A percentile compares a stretch with the other conserved stretches of the same genome.
phyloP scores from a whole-genome alignment of 2,329 filamentous ascomycete species.

The Penicillium polonicum region DNA sequence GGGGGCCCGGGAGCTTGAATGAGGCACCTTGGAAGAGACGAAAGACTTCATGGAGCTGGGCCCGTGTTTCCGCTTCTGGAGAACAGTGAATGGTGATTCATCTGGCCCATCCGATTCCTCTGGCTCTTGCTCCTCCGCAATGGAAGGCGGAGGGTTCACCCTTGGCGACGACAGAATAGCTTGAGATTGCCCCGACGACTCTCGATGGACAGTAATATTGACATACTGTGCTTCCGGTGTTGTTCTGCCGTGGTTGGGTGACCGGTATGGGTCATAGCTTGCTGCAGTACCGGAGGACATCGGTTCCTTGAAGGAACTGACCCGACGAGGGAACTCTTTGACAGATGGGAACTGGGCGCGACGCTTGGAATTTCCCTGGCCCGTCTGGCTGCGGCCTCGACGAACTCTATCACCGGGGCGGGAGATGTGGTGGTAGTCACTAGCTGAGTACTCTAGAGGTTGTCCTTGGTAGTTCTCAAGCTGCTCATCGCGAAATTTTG shows the following conservation, averaged over 20 bases:
- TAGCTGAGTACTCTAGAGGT: slow-evolving; percentile 77
- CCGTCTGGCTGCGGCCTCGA: slow-evolving; percentile 30
- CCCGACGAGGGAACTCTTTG: slow-evolving; percentile 52
- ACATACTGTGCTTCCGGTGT: slow-evolving; percentile 58
- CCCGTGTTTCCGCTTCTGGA: slow-evolving; percentile 34
- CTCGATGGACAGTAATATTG: slow-evolving; percentile 67
- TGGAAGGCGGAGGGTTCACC: slow-evolving; percentile 19
- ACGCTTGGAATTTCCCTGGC: slow-evolving; percentile 37
- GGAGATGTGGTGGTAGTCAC: slow-evolving; percentile 83
- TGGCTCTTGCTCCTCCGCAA: slow-evolving; percentile 25
- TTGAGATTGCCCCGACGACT: slow-evolving; percentile 19
- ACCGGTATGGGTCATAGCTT: slow-evolving; percentile 83
- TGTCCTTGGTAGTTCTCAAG: slow-evolving; percentile 80
- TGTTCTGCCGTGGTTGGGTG: slow-evolving; percentile 58
- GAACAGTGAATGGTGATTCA: slow-evolving; percentile 33
- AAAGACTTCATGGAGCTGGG: slow-evolving; percentile 39
- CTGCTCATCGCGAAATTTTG: slow-evolving; percentile 78
- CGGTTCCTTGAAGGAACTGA: slow-evolving; percentile 52
- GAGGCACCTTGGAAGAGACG: slow-evolving; percentile 47
- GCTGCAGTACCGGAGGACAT: slow-evolving; percentile 47
- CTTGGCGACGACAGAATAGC: slow-evolving; percentile 1
- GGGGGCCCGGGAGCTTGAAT: slow-evolving; percentile 47
- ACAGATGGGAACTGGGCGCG: slow-evolving; percentile 58
- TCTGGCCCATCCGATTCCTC: slow-evolving; percentile 14
- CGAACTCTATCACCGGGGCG: slow-evolving; percentile 35